phyloP scores from a whole-genome alignment of 345 rosid species.

The Rhizophora apiculata region DNA sequence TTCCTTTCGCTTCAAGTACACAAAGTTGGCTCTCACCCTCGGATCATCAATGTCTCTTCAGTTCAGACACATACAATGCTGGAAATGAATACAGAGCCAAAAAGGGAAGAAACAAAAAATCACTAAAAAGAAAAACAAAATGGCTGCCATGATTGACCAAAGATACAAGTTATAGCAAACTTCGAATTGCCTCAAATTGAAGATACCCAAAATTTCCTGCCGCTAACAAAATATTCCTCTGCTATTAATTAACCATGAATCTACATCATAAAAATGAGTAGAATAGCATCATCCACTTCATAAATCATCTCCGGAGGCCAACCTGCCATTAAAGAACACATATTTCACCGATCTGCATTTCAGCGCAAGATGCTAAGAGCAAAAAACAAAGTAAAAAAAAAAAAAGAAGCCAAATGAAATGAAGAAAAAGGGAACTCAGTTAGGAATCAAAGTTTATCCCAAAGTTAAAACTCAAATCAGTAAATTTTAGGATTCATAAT shows the following conservation, averaged over 20 bases:
- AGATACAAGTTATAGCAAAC: background rate
- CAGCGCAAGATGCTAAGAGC: background rate
- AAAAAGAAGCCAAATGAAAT: background rate
- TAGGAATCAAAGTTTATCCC: background rate
- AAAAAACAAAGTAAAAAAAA: background rate
- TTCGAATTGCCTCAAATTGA: conserved; percentile 12
- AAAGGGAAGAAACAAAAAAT: too few relatives aligned
- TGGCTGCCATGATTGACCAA: too few relatives aligned
- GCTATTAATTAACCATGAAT: conserved; percentile 25
- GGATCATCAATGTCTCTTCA: too few relatives aligned
- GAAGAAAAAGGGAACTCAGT: background rate
- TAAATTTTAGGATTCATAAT: too few relatives aligned
- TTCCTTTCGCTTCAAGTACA: too few relatives aligned
- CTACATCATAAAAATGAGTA: conserved; percentile 13
- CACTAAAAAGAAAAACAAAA: too few relatives aligned
- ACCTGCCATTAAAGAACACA: conserved; percentile 30
- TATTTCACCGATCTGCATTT: background rate
- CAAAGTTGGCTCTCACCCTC: too few relatives aligned
- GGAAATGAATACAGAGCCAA: too few relatives aligned
- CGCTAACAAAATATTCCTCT: conserved; percentile 42
- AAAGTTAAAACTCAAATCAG: background rate
- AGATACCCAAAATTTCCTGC: conserved; percentile 34
- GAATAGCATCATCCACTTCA: background rate
- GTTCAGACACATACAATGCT: too few relatives aligned
- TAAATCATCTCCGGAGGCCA: conserved; percentile 1